Evolutionary conservation across 1,284 basidiomycete genomes (phyloP).

Genomic region (Ceratobasidium sp.): DNA sequence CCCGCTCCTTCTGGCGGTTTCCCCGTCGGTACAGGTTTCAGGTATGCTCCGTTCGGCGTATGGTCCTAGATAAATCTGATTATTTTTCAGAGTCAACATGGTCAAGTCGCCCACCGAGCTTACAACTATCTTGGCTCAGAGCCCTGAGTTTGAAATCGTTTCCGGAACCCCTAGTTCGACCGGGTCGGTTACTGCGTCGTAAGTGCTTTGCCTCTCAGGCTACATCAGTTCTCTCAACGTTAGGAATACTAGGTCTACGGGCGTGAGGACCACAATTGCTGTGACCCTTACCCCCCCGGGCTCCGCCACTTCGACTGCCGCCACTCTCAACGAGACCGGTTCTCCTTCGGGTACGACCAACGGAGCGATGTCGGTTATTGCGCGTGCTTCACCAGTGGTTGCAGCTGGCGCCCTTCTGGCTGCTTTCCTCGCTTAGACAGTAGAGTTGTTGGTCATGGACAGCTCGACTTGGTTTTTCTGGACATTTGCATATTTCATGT

Average conservation of each 20-base stretch:
- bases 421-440: background rate
- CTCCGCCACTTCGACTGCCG: background rate
- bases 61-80: background rate
- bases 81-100: slow-evolving; percentile 25
- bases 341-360: background rate
- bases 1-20: slow-evolving; percentile 38
- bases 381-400: slow-evolving; percentile 22
- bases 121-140: slow-evolving; percentile 36
- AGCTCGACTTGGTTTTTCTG: background rate
- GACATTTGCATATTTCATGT: background rate
- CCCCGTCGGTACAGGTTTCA: slow-evolving; percentile 36
- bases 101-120: slow-evolving; percentile 32
- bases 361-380: slow-evolving; percentile 20
- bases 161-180: slow-evolving; percentile 7
- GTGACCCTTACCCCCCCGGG: background rate
- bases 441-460: too few relatives aligned
- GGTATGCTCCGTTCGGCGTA: slow-evolving; percentile 7
- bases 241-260: background rate
- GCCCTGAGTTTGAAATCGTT: slow-evolving; percentile 33
- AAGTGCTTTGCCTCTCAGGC: background rate
- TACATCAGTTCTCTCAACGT: background rate
- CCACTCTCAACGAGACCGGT: background rate
- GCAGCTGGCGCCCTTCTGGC: background rate
- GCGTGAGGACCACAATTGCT: background rate
- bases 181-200: background rate